Evolutionary conservation across 2,329 filamentous ascomycete species (phyloP).

Genomic region (Paracamarosporium sp.): DNA sequence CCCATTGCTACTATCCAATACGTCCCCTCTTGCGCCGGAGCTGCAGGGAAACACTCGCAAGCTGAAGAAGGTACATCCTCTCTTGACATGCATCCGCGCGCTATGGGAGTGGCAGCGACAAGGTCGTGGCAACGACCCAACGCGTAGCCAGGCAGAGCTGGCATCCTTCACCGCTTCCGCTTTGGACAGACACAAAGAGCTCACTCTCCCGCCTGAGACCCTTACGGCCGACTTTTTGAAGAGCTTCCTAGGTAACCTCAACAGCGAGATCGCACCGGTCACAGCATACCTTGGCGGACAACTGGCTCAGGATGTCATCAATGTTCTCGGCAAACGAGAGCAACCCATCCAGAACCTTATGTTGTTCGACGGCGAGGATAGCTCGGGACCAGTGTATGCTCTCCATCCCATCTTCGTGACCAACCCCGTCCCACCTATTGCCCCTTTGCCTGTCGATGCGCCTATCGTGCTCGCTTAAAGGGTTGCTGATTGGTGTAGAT

Average conservation of each 20-base stretch:
- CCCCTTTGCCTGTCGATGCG: constrained; percentile 28
- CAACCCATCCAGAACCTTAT: constrained; percentile 96
- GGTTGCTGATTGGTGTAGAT: neutral
- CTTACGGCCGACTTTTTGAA: constrained; percentile 70
- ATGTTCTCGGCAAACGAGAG: constrained; percentile 87
- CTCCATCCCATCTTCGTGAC: constrained; percentile 70
- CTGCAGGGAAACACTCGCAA: constrained; percentile 73
- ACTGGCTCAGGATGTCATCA: constrained; percentile 95
- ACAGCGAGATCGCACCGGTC: constrained; percentile 83
- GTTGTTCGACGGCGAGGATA: constrained; percentile 84
- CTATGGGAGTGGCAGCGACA: constrained; percentile 83
- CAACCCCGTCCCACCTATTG: constrained; percentile 30
- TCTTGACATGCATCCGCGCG: constrained; percentile 84
- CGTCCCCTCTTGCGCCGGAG: constrained; percentile 72
- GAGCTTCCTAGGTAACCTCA: constrained; percentile 85
- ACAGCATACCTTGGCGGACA: constrained; percentile 88
- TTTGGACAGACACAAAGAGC: constrained; percentile 77
- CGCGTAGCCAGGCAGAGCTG: constrained; percentile 66
- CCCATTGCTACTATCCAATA: constrained; percentile 84
- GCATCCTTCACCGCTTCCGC: constrained; percentile 78
- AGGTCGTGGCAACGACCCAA: constrained; percentile 51
- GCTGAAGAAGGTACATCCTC: constrained; percentile 76
- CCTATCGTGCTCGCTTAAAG: constrained; percentile 22
- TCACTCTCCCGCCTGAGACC: constrained; percentile 53
- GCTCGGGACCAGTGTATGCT: constrained; percentile 80